Evolutionary conservation across 2,329 filamentous ascomycete genomes (phyloP).

Genomic region (Westerdykella aurantiaca): DNA sequence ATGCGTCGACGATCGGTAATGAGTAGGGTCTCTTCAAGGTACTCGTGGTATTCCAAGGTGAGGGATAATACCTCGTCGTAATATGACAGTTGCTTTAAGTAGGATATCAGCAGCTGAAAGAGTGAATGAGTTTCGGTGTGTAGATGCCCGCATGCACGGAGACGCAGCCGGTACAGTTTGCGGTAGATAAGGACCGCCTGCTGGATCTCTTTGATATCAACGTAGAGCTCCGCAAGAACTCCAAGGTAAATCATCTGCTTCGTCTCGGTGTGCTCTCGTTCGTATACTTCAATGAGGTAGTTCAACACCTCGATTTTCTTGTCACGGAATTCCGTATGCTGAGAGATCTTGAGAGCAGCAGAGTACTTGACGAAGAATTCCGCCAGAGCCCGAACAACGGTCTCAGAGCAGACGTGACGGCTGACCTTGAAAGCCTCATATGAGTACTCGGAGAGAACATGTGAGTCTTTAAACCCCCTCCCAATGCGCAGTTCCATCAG

Average conservation of each 20-base stretch:
- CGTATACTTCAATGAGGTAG: constrained; percentile 16
- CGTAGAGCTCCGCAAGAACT: constrained; percentile 19
- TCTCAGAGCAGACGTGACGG: constrained; percentile 9
- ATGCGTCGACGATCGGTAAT: constrained; percentile 18
- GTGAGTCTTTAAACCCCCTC: constrained; percentile 13
- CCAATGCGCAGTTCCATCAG: constrained; percentile 15
- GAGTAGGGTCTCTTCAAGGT: constrained; percentile 11
- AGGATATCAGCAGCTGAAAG: constrained; percentile 12
- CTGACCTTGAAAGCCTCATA: constrained; percentile 21
- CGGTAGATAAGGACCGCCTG: constrained; percentile 21
- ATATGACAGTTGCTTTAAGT: constrained; percentile 16
- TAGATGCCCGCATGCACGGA: constrained; percentile 17
- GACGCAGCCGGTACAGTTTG: constrained; percentile 16
- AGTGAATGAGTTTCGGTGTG: constrained; percentile 15
- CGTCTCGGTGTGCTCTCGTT: constrained; percentile 10
- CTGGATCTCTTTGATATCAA: constrained; percentile 15
- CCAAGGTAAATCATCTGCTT: constrained; percentile 16
- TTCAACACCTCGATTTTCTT: constrained; percentile 18
- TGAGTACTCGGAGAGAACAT: constrained; percentile 36
- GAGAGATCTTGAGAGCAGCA: constrained; percentile 4
- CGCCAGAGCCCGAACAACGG: constrained; percentile 12
- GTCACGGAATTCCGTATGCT: constrained; percentile 10
- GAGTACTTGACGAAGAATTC: constrained; percentile 16
- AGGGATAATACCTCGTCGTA: constrained; percentile 15
- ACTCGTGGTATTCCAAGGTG: constrained; percentile 14